phyloP scores from a whole-genome alignment of 768 basidiomycete species.

The Mycena sanguinolenta region DNA sequence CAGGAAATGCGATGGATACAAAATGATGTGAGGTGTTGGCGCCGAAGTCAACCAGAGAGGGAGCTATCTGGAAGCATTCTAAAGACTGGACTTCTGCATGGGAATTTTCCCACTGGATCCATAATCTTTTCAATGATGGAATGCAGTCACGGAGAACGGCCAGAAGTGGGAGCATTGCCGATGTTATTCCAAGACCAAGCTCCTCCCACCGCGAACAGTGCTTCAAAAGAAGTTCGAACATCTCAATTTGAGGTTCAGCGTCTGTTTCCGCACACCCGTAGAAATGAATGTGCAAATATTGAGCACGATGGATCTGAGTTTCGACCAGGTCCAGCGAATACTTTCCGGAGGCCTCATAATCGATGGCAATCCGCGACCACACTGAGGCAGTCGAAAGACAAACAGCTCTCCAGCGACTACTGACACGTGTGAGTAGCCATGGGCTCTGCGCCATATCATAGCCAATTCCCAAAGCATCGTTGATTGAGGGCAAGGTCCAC shows the following conservation, averaged over 20 bases:
- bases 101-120: not conserved
- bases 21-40: not conserved
- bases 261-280: not conserved
- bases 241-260: not conserved
- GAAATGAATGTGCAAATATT: constrained; percentile 12
- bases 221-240: not conserved
- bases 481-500: too few species aligned
- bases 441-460: constrained; percentile 8
- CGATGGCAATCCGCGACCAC: constrained; percentile 13
- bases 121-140: not conserved
- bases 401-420: constrained; percentile 7
- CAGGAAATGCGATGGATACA: not conserved
- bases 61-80: constrained; percentile 2
- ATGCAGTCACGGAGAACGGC: not conserved
- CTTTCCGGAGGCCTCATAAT: not conserved
- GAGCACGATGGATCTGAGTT: not conserved
- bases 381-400: constrained; percentile 5
- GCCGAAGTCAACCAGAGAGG: not conserved
- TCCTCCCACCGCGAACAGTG: constrained; percentile 13
- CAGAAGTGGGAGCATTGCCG: not conserved
- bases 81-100: not conserved
- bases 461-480: not conserved
- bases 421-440: not conserved
- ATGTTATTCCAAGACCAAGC: not conserved
- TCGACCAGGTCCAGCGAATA: not conserved